Evolutionary conservation across 495 filamentous ascomycete species (phyloP).

Genomic region (Trichoderma reesei): DNA sequence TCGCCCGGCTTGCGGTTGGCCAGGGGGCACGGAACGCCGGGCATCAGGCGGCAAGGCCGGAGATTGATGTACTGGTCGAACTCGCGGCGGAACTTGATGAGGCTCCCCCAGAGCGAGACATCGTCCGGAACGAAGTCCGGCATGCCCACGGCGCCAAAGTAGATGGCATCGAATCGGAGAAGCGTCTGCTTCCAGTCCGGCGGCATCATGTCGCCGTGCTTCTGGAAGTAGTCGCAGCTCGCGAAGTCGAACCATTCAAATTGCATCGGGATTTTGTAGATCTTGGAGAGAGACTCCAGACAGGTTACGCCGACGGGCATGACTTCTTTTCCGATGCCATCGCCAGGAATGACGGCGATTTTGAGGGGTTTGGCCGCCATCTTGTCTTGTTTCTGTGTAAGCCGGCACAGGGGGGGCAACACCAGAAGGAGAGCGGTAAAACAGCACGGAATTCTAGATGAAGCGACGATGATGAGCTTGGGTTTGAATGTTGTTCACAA

Average conservation of each 20-base stretch:
- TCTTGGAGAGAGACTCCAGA: slow-evolving; percentile 18
- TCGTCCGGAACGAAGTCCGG: slow-evolving; percentile 23
- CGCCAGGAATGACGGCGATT: slow-evolving; percentile 26
- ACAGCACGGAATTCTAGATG: background rate
- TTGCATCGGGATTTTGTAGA: slow-evolving; percentile 18
- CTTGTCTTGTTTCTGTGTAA: background rate
- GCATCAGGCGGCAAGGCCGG: slow-evolving; percentile 72
- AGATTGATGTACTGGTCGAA: slow-evolving; percentile 78
- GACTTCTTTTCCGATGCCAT: slow-evolving; percentile 26
- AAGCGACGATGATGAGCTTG: background rate
- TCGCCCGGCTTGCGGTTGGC: slow-evolving; percentile 52
- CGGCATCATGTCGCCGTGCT: slow-evolving; percentile 25
- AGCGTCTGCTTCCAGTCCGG: slow-evolving; percentile 22
- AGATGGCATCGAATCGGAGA: slow-evolving; percentile 22
- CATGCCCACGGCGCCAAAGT: slow-evolving; percentile 27
- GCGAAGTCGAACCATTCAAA: slow-evolving; percentile 25
- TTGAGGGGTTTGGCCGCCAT: slow-evolving; percentile 18
- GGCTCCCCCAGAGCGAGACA: slow-evolving; percentile 39
- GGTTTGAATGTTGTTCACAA: too few relatives aligned
- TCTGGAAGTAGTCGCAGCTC: slow-evolving; percentile 21
- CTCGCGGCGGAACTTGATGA: slow-evolving; percentile 70
- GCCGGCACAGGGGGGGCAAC: background rate
- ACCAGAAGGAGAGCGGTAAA: background rate
- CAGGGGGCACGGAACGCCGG: slow-evolving; percentile 60
- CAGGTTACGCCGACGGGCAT: slow-evolving; percentile 22